Base-by-base conservation (phyloP, 108 stramenopile species). In the Bacterosira constricta region DNA sequence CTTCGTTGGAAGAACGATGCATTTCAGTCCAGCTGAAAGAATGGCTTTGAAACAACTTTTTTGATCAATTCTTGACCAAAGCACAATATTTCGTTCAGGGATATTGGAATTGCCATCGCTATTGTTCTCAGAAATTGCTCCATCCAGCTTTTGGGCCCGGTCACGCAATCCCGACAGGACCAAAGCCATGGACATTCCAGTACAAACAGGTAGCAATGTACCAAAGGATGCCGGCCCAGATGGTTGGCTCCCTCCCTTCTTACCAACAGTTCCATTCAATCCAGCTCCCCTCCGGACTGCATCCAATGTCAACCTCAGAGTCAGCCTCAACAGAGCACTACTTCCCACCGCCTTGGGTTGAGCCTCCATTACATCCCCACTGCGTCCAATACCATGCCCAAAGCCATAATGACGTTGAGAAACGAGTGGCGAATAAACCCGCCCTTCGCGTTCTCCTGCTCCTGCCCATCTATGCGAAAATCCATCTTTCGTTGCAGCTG, bases 281-380 rank as follows among this genome's bases (percentile, higher is more conserved):
- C 97, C 96, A 27, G 93, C 91, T 9, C 94, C 95, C 13, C 96
- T 80, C 38, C 92, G 68, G 18, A 98, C 59, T 2, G 96, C 96
- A 81, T 99, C 96, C 59, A 92, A 68, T 6, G 81, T 86, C 64
- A 99, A 70, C 9, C 71, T 32, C 27, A 89, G 82, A 10, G 93
- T 85, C 15, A 99, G 75, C 60, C 93, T 82, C 13, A 90, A 88
- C 56, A 99, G 61, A n/a, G 95, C 85, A 56, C 90, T 94, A 26
- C 93, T 96, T 32, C 99, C 99, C 17, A 97, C 98, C 18, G 99
- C 99, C 80, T 99, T 99, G 65, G 99, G 99, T 71, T 99, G 99
- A 5, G 96, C 90, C 66, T 97, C 98, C 30, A 91, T 94, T 4
- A 99, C 86, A 76, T 99, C 98, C 2, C 99, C 99, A 30, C 89